Percentiles rank a stretch among this genome's conserved stretches.
Conservation (phyloP, 805 yeast genomes). For the Isabelozyma heimii region DNA sequence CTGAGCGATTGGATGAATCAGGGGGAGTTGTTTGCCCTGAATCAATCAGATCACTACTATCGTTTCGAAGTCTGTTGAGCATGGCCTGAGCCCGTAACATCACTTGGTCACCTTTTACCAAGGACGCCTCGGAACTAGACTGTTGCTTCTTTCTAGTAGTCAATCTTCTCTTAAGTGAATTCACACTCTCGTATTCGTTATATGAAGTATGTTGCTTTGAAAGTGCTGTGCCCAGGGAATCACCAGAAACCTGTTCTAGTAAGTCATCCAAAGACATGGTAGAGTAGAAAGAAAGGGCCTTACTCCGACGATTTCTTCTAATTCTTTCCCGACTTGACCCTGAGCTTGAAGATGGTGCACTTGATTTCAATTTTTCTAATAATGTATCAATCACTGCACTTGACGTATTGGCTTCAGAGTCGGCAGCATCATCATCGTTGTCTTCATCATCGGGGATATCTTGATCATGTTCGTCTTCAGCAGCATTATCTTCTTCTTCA, state of each 20-base stretch:
- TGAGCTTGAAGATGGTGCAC: slow-evolving; percentile 17
- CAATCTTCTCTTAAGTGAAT: slow-evolving; percentile 33
- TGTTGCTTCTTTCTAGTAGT: slow-evolving; percentile 25
- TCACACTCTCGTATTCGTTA: slow-evolving; percentile 38
- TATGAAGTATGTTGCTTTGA: slow-evolving; percentile 1
- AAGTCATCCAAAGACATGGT: slow-evolving; percentile 23
- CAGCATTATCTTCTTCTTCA: slow-evolving; percentile 1
- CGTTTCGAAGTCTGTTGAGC: slow-evolving; percentile 30
- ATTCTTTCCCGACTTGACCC: slow-evolving; percentile 13
- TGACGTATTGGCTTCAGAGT: slow-evolving; percentile 11
- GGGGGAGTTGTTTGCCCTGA: background rate
- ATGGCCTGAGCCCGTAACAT: slow-evolving; percentile 40
- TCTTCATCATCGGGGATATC: slow-evolving; percentile 5
- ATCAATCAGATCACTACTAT: background rate
- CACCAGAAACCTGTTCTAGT: slow-evolving; percentile 3
- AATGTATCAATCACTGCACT: slow-evolving; percentile 31
- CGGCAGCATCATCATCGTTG: slow-evolving; percentile 10
- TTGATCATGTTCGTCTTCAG: slow-evolving; percentile 1
- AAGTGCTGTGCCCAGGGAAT: background rate
- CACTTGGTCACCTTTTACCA: slow-evolving; percentile 19
- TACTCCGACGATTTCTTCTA: slow-evolving; percentile 21
- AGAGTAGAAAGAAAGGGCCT: slow-evolving; percentile 34
- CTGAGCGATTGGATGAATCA: background rate
- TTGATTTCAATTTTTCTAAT: slow-evolving; percentile 29
- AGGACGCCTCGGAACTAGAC: slow-evolving; percentile 1